phyloP scores from a whole-genome alignment of 2,329 filamentous ascomycete species.

The Fusarium fracticaudum region DNA sequence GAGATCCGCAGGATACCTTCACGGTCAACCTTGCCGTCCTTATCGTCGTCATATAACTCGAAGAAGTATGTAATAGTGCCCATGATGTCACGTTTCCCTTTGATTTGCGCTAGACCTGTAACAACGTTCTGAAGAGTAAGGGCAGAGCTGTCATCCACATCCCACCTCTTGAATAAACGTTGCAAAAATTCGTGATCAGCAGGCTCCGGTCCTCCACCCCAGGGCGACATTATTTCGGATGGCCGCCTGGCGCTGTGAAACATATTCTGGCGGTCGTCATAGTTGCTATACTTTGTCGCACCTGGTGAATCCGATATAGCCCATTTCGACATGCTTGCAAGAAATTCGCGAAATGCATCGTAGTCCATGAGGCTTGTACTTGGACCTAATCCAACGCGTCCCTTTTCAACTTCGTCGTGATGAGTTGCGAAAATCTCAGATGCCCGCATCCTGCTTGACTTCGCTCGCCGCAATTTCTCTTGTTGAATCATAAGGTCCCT shows the following conservation, averaged over 20 bases:
- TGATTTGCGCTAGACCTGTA: constrained; percentile 87
- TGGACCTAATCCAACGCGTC: constrained; percentile 85
- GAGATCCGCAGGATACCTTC: constrained; percentile 96
- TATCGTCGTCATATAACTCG: constrained; percentile 93
- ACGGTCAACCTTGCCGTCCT: constrained; percentile 89
- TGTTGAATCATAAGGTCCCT: constrained; percentile 80
- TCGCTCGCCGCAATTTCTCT: constrained; percentile 73
- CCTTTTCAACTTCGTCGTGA: constrained; percentile 75
- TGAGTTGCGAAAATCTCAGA: constrained; percentile 51
- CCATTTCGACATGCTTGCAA: constrained; percentile 91
- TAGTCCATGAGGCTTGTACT: constrained; percentile 97
- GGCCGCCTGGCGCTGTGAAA: constrained; percentile 64
- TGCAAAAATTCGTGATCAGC: constrained; percentile 95
- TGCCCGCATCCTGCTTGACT: constrained; percentile 61
- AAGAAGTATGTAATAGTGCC: constrained; percentile 98
- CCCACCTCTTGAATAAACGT: constrained; percentile 89
- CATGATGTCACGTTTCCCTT: constrained; percentile 96
- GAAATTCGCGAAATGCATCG: constrained; percentile 92
- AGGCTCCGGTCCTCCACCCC: constrained; percentile 70
- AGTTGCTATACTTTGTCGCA: constrained; percentile 55
- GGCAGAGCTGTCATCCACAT: constrained; percentile 78
- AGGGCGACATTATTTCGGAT: constrained; percentile 58
- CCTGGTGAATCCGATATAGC: constrained; percentile 87
- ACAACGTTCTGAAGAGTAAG: constrained; percentile 93
- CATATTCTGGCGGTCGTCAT: constrained; percentile 67